Percentiles rank a stretch among this genome's conserved stretches.
Conservation (phyloP, 2,329 filamentous ascomycete genomes). For the Microcera coccophila region DNA sequence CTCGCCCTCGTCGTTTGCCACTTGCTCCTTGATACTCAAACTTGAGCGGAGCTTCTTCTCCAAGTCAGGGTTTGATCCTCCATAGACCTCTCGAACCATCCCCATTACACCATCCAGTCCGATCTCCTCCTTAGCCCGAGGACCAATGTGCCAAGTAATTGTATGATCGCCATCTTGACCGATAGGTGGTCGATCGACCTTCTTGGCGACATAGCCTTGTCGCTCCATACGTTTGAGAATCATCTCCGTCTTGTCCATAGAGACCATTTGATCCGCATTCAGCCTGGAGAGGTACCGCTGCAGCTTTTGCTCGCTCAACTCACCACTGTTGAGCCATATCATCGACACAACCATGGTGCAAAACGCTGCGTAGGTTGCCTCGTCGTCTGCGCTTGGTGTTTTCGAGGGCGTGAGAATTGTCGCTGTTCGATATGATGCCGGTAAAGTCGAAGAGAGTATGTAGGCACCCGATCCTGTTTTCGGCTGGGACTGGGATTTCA, state of each 20-base stretch:
- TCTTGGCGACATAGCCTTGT: slow-evolving; percentile 78
- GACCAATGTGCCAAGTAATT: slow-evolving; percentile 79
- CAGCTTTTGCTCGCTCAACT: slow-evolving; percentile 73
- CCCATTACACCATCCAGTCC: slow-evolving; percentile 70
- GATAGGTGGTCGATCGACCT: slow-evolving; percentile 57
- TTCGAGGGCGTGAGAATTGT: slow-evolving; percentile 65
- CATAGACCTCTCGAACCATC: slow-evolving; percentile 61
- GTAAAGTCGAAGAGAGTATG: slow-evolving; percentile 71
- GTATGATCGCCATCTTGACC: slow-evolving; percentile 65
- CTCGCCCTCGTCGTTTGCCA: slow-evolving; percentile 20
- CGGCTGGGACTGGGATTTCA: slow-evolving; percentile 46
- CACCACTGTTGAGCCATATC: slow-evolving; percentile 69
- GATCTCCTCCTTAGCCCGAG: slow-evolving; percentile 80
- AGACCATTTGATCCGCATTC: slow-evolving; percentile 71
- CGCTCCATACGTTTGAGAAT: slow-evolving; percentile 70
- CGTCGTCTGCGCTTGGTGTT: slow-evolving; percentile 60
- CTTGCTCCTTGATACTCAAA: slow-evolving; percentile 47
- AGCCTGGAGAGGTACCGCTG: slow-evolving; percentile 69
- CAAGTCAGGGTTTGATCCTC: slow-evolving; percentile 49
- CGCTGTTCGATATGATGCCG: slow-evolving; percentile 61
- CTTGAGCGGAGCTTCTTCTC: slow-evolving; percentile 59
- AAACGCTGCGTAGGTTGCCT: slow-evolving; percentile 76
- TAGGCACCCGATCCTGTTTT: slow-evolving; percentile 65
- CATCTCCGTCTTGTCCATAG: slow-evolving; percentile 70
- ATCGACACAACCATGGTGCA: slow-evolving; percentile 77